Evolutionary conservation across 2,329 filamentous ascomycete species (phyloP).

Genomic region (Colletotrichum sp.): DNA sequence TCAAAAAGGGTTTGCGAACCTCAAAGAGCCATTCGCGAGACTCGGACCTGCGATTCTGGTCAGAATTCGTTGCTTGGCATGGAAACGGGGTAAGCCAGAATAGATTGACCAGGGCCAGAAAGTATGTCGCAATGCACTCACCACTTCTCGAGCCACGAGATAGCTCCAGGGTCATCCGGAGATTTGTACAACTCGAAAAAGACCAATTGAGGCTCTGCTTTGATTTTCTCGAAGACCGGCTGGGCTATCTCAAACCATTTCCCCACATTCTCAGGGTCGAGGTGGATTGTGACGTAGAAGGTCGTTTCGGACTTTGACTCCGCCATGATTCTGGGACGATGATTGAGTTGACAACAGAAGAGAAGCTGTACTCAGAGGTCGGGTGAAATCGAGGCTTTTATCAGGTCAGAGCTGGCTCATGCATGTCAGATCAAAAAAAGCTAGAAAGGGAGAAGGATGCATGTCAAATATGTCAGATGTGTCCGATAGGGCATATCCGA

Average conservation of each 20-base stretch:
- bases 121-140: constrained; percentile 5
- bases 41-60: neutral
- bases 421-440: neutral
- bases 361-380: neutral
- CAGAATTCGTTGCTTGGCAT: neutral
- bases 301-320: neutral
- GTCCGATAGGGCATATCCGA: neutral
- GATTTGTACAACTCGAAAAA: constrained; percentile 48
- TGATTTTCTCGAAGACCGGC: constrained; percentile 42
- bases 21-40: neutral
- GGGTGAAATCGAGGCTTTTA: neutral
- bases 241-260: constrained; percentile 23
- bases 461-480: neutral
- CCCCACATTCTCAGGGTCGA: neutral
- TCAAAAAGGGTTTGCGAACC: neutral
- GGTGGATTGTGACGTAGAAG: neutral
- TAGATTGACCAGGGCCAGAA: neutral
- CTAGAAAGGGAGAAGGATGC: no score
- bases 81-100: neutral
- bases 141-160: constrained; percentile 48
- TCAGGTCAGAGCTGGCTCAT: neutral
- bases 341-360: neutral
- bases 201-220: constrained; percentile 45
- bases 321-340: neutral
- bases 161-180: constrained; percentile 37